Evolutionary conservation across 441 rosid species (phyloP).

Genomic region (Mallotus repandus): DNA sequence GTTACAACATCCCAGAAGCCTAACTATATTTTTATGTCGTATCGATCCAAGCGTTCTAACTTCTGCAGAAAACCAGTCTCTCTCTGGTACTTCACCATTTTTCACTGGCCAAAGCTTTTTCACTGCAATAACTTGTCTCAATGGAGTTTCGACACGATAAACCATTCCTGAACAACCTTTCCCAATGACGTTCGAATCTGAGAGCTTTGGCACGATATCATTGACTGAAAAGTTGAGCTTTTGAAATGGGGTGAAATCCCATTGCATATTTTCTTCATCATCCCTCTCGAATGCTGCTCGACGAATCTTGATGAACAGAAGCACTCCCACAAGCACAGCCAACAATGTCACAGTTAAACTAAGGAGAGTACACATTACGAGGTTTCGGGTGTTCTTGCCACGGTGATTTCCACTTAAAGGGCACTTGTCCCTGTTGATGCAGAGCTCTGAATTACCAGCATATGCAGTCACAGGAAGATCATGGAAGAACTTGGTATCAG

Average conservation of each 20-base stretch:
- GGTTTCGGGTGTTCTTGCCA: slow-evolving; percentile 32
- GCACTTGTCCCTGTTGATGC: slow-evolving; percentile 43
- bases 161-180: slow-evolving; percentile 71
- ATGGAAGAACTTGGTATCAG: slow-evolving; percentile 57
- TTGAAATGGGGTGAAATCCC: slow-evolving; percentile 54
- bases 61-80: slow-evolving; percentile 68
- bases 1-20: slow-evolving; percentile 64
- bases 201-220: slow-evolving; percentile 48
- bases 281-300: slow-evolving; percentile 29
- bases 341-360: slow-evolving; percentile 35
- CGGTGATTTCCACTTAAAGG: slow-evolving; percentile 21
- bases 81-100: slow-evolving; percentile 46
- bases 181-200: slow-evolving; percentile 57
- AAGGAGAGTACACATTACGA: slow-evolving; percentile 42
- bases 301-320: slow-evolving; percentile 35
- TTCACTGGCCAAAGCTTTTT: slow-evolving; percentile 70
- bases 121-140: slow-evolving; percentile 60
- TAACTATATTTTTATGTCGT: slow-evolving; percentile 67
- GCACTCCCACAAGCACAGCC: slow-evolving; percentile 35
- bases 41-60: slow-evolving; percentile 66
- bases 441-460: slow-evolving; percentile 50
- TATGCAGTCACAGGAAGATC: slow-evolving; percentile 48
- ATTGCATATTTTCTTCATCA: slow-evolving; percentile 41
- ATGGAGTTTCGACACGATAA: slow-evolving; percentile 57
- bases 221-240: slow-evolving; percentile 49